A percentile compares a stretch with the other conserved stretches of the same genome.
Conservation (phyloP, 768 basidiomycete genomes). For the Lentinula aciculospora region DNA sequence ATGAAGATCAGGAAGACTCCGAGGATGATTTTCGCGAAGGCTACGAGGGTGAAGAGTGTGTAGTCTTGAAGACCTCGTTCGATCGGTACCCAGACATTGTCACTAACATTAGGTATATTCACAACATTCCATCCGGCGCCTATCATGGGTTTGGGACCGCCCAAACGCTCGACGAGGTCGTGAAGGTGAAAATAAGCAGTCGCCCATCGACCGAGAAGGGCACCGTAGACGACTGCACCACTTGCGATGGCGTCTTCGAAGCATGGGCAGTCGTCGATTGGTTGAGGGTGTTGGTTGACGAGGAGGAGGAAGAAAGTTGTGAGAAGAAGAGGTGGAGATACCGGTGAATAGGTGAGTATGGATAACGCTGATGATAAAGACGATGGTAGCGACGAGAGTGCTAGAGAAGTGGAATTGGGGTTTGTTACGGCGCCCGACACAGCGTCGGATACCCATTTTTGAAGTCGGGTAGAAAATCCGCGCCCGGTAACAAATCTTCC, state of each 20-base stretch:
- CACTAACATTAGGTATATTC: slow-evolving; percentile 10
- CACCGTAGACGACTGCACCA: slow-evolving; percentile 79
- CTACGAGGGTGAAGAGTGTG: slow-evolving; percentile 40
- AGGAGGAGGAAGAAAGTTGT: slow-evolving; percentile 62
- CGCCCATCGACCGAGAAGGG: slow-evolving; percentile 63
- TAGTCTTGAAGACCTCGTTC: slow-evolving; percentile 17
- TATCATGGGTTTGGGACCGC: slow-evolving; percentile 46
- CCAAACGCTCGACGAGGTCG: slow-evolving; percentile 20
- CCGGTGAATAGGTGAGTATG: slow-evolving; percentile 20
- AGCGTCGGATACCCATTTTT: slow-evolving; percentile 29
- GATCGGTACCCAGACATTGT: neutral
- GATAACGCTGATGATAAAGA: slow-evolving; percentile 1
- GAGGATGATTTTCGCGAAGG: slow-evolving; percentile 42
- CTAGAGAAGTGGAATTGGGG: neutral
- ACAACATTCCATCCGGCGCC: slow-evolving; percentile 43
- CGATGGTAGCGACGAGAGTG: neutral
- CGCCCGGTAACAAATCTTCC: slow-evolving; percentile 23
- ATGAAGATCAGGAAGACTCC: slow-evolving; percentile 77
- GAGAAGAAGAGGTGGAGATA: slow-evolving; percentile 40
- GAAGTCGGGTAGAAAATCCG: slow-evolving; percentile 17
- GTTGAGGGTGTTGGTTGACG: slow-evolving; percentile 89
- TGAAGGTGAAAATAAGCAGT: slow-evolving; percentile 18
- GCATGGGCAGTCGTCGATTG: slow-evolving; percentile 95
- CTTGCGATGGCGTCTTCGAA: slow-evolving; percentile 97
- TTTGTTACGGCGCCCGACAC: neutral